Percentiles rank a stretch among this genome's conserved stretches.
phyloP scores from a whole-genome alignment of 1,284 basidiomycete genomes.

The Gomphus sp. region DNA sequence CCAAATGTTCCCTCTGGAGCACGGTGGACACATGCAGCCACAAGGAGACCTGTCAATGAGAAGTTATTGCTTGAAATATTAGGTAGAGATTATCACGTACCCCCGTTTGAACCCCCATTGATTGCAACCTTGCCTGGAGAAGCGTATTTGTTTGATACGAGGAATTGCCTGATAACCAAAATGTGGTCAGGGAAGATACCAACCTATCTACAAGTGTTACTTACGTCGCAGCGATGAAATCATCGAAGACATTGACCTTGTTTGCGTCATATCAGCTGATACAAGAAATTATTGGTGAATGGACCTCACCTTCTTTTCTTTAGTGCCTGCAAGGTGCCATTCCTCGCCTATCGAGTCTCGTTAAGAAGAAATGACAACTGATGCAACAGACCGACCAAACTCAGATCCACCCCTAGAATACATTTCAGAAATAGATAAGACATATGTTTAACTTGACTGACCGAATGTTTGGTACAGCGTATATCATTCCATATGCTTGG shows the following conservation, averaged over 20 bases:
- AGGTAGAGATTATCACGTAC: constrained; percentile 24
- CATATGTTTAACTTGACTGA: background rate
- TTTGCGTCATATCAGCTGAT: background rate
- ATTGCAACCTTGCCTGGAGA: constrained; percentile 68
- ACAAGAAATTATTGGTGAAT: constrained; percentile 2
- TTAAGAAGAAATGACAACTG: background rate
- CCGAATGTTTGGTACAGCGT: constrained; percentile 65
- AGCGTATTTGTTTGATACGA: constrained; percentile 65
- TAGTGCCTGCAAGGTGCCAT: constrained; percentile 68
- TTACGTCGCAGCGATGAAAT: constrained; percentile 73
- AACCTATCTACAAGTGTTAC: constrained; percentile 16
- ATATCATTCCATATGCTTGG: constrained; percentile 62
- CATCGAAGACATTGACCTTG: constrained; percentile 70
- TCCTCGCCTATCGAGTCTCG: constrained; percentile 32
- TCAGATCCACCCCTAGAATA: constrained; percentile 66
- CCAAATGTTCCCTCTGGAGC: constrained; percentile 73
- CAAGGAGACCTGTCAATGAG: constrained; percentile 48
- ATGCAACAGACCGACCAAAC: constrained; percentile 39
- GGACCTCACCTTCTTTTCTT: constrained; percentile 52
- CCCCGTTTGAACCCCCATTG: constrained; percentile 74
- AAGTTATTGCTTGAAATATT: constrained; percentile 11
- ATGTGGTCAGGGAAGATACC: background rate
- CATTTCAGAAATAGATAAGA: background rate
- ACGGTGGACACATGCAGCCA: constrained; percentile 74
- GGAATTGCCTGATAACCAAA: constrained; percentile 41